Conservation (phyloP, 495 filamentous ascomycete species). For the Thermochaetoides thermophila region DNA sequence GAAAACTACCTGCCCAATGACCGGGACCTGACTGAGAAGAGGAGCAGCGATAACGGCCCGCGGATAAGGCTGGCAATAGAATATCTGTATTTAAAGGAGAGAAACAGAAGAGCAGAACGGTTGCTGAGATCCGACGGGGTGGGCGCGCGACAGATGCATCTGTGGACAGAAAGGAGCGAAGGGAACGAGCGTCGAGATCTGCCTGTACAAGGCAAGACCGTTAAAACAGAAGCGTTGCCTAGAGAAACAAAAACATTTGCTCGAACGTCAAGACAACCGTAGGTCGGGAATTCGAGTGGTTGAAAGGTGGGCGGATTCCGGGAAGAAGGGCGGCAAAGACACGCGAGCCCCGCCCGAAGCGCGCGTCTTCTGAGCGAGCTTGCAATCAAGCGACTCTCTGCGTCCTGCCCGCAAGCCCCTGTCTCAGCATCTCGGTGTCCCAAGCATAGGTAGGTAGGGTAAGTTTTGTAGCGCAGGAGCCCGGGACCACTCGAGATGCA, state of each 20-base stretch:
- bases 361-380: slow-evolving; percentile 21
- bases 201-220: slow-evolving; percentile 5
- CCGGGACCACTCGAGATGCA: no score
- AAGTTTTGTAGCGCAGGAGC: no score
- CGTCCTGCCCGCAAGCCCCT: no score
- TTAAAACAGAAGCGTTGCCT: slow-evolving; percentile 15
- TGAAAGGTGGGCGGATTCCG: slow-evolving; percentile 11
- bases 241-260: slow-evolving; percentile 11
- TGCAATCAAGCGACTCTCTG: slow-evolving; percentile 16
- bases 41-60: no score
- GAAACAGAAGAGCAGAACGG: slow-evolving; percentile 1
- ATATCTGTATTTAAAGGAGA: slow-evolving; percentile 7
- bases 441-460: no score
- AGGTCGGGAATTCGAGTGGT: slow-evolving; percentile 19
- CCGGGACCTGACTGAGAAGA: no score
- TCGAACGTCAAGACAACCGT: slow-evolving; percentile 16
- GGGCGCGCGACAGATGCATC: slow-evolving; percentile 9
- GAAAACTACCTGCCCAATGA: no score
- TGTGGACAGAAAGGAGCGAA: slow-evolving; percentile 1
- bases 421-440: no score
- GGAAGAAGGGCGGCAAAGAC: slow-evolving; percentile 21
- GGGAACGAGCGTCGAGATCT: slow-evolving; percentile 16
- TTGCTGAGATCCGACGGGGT: slow-evolving; percentile 4
- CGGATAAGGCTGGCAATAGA: background rate
- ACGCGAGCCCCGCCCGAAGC: slow-evolving; percentile 24